Base-by-base conservation (phyloP, 2,329 filamentous ascomycete genomes). In the Cercospora sp. region DNA sequence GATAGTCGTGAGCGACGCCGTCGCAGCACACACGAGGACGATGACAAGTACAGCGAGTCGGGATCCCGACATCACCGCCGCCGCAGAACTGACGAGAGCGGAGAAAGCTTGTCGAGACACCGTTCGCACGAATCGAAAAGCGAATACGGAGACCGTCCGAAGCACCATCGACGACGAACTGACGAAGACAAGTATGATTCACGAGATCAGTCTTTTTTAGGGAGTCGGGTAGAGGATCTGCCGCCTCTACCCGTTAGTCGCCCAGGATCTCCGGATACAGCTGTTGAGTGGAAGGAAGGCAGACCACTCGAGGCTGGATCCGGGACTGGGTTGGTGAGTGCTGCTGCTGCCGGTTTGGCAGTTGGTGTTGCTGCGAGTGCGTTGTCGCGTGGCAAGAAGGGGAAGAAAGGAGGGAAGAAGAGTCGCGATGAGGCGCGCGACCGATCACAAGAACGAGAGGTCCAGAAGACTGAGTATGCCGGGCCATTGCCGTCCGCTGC, bases 141-240 rank as follows among this genome's bases (percentile, higher is more conserved):
- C 65, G 70, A 74, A 34, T 70, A 67, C 18, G 68, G 67, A 26
- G 65, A 69, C 24, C 71, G 71, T 13, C 53, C 62, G 28, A 71
- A 73, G 30, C 70, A 74, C 43, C 67, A 67, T 45, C 58, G 74
- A 63, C 67, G 71, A 63, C 66, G 66, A 63, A 73, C 70, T 53
- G 74, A 73, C 32, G 72, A 75, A 61, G 73, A 75, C 59, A 63
- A 63, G 26, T 61, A 69, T 51, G 66, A 66, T 21, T 70, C 69
- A 28, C 68, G 80, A 67, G 76, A 80, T 63, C 77, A 84, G 81
- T 85, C 86, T 88, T 89, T 89, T 88, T 88, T 89, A 89, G 87
- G 79, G 77, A 81, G 82, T 81, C 82, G 85, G 86, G 86, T 85
- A 85, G 87, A 87, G 85, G 85, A 85, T 81, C 81, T 84, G 84